These are phyloP conservation scores for Zhuliangozyma blackwelliae DNA, from an alignment of 1,139 yeast species.

Conservation along the genomic window DNA sequence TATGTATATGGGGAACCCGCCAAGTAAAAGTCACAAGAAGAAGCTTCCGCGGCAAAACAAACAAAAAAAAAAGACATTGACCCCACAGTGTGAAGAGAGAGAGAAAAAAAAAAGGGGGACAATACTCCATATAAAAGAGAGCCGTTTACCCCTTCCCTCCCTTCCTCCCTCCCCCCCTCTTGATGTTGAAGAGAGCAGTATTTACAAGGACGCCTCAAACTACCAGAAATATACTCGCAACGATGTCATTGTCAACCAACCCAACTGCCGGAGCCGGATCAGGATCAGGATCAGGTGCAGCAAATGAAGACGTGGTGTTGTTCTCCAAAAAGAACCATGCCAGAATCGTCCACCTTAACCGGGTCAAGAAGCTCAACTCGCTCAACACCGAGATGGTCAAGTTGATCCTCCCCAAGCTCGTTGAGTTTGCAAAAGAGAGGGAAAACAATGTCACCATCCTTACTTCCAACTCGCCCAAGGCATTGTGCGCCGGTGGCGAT, in stretches of 20 bases:
- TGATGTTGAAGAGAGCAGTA: conserved; percentile 3
- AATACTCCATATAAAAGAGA: too few species aligned
- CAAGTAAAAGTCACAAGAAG: too few species aligned
- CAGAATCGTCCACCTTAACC: conserved; percentile 72
- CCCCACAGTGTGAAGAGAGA: not conserved
- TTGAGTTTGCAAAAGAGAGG: conserved; percentile 70
- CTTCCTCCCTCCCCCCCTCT: conserved; percentile 1
- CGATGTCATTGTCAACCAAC: too few species aligned
- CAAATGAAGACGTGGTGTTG: conserved; percentile 46
- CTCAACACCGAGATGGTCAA: conserved; percentile 74
- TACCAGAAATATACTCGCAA: too few species aligned
- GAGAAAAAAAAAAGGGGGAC: not conserved
- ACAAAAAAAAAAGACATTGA: not conserved
- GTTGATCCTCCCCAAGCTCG: conserved; percentile 67
- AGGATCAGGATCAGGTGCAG: too few species aligned
- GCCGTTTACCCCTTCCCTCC: not conserved
- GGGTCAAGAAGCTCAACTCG: conserved; percentile 83
- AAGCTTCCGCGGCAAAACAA: too few species aligned
- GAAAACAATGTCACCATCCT: conserved; percentile 63
- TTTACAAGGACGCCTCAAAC: too few species aligned
- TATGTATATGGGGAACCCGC: not conserved
- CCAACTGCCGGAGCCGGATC: too few species aligned
- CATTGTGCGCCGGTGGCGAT: conserved; percentile 92
- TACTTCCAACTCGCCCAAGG: conserved; percentile 60
- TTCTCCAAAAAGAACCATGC: conserved; percentile 62